Conservation (phyloP, 2,329 filamentous ascomycete species). For the Aureobasidium sp. region DNA sequence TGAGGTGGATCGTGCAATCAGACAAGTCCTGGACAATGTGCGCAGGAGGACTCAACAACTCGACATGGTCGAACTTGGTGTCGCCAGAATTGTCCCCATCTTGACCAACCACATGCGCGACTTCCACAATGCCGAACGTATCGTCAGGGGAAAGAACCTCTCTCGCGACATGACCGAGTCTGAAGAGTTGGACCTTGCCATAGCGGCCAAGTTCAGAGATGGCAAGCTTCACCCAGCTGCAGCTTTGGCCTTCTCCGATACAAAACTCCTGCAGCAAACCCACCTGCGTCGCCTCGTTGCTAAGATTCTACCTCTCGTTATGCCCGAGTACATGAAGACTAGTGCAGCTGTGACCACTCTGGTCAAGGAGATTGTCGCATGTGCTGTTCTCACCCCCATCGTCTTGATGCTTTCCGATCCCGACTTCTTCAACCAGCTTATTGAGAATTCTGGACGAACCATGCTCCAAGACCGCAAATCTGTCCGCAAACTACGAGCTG, state of each 20-base stretch:
- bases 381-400: slow-evolving; percentile 77
- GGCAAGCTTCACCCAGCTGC: slow-evolving; percentile 83
- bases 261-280: slow-evolving; percentile 76
- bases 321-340: slow-evolving; percentile 64
- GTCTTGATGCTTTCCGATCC: slow-evolving; percentile 77
- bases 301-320: slow-evolving; percentile 61
- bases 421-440: slow-evolving; percentile 94
- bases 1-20: slow-evolving; percentile 74
- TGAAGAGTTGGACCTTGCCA: slow-evolving; percentile 88
- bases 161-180: slow-evolving; percentile 90
- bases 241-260: slow-evolving; percentile 72
- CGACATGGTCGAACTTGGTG: slow-evolving; percentile 76
- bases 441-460: slow-evolving; percentile 67
- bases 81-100: slow-evolving; percentile 76
- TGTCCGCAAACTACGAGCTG: slow-evolving; percentile 81
- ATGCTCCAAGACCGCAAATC: slow-evolving; percentile 94
- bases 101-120: slow-evolving; percentile 82
- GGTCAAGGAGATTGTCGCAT: slow-evolving; percentile 83
- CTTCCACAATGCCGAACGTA: slow-evolving; percentile 81
- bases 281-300: slow-evolving; percentile 71
- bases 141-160: slow-evolving; percentile 77
- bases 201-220: slow-evolving; percentile 87
- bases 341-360: slow-evolving; percentile 75
- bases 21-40: slow-evolving; percentile 61
- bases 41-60: slow-evolving; percentile 63